Base-by-base conservation (phyloP, 345 rosid species). In the Aquilaria yunnanensis region DNA sequence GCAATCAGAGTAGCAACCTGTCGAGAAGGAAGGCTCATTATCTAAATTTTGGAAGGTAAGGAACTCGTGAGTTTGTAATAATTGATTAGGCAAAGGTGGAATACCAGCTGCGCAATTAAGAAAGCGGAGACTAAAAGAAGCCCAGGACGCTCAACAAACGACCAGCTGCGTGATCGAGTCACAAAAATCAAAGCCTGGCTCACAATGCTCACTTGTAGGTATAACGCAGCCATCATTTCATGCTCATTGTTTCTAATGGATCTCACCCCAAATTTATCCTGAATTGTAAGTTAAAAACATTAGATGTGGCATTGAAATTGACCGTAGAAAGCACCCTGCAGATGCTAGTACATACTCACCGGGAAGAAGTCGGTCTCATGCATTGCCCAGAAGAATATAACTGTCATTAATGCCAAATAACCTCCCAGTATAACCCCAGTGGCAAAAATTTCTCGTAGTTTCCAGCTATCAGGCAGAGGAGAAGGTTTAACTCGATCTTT, bases 401-500 rank as follows among this genome's bases (percentile, higher is more conserved):
- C 97, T 0, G 96, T 90, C 78, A 88, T 75, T 73, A 93, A 61
- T 64, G 92, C 96, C 77, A 84, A 58, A 80, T 93, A 93, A 14
- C 94, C 77, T 57, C 98, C 96, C 43, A 90, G 94, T 14, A 80
- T 83, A 52, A 93, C 30, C 13, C 97, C 97, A 0, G 97, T 93
- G 56, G 98, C 96, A 32, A 93, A 93, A 14, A 93, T 93, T 71
- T 93, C 98, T 61, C 79, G 84, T 37, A 93, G 77, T 73, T 86
- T 93, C 98, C 97, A 93, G 78, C 96, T 90, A 65, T 90, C 98
- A 2, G 96, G 98, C 73, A 85, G 56, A 30, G 98, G 97, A 67
- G 98, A 93, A 49, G 98, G 97, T 83, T 88, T 88, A 56, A 93
- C 98, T 72, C 91, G 63, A 52, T 93, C 97, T 74, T 93, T 88